Evolutionary conservation across 139 green algal species (phyloP).

Genomic region (Raphidocelis subcapitata): DNA sequence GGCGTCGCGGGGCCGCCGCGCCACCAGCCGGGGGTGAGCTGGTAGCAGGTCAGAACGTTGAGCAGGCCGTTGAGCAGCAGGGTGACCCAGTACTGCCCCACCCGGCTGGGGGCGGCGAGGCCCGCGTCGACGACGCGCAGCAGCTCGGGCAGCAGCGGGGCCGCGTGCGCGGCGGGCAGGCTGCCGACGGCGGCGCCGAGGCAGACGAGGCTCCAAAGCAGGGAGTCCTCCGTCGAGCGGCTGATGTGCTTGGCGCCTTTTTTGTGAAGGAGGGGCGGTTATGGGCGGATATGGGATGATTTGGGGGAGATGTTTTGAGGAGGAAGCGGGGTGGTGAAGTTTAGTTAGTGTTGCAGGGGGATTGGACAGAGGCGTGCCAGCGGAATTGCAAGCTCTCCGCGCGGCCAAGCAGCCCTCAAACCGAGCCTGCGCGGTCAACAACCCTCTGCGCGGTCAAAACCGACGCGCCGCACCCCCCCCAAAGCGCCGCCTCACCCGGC

Average conservation of each 20-base stretch:
- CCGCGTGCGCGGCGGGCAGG: slow-evolving; percentile 1
- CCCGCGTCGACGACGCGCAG: slow-evolving; percentile 33
- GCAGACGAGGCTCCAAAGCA: slow-evolving; percentile 43
- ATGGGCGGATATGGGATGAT: too few relatives aligned
- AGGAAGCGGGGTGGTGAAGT: too few relatives aligned
- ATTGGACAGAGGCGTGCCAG: too few relatives aligned
- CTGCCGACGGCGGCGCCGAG: slow-evolving; percentile 10
- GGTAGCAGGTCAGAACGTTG: slow-evolving; percentile 11
- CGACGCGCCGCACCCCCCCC: not conserved
- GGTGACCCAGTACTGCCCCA: slow-evolving; percentile 21
- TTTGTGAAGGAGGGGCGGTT: too few relatives aligned
- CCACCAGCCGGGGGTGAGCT: slow-evolving; percentile 6
- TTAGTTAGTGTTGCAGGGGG: too few relatives aligned
- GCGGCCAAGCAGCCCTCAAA: too few relatives aligned
- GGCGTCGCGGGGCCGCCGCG: not conserved
- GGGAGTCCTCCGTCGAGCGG: slow-evolving; percentile 42
- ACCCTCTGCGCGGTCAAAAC: too few relatives aligned
- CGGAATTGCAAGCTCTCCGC: too few relatives aligned
- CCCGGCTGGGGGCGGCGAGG: slow-evolving; percentile 24
- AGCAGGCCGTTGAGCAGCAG: slow-evolving; percentile 19
- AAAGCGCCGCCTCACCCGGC: not conserved
- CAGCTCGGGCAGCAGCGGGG: slow-evolving; percentile 49
- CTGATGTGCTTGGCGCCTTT: not conserved
- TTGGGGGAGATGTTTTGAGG: too few relatives aligned
- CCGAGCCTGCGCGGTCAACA: too few relatives aligned